Percentiles rank a stretch among this genome's conserved stretches.
Evolutionary conservation across 768 basidiomycete genomes (phyloP).

Genomic region (Lentinula sp.): DNA sequence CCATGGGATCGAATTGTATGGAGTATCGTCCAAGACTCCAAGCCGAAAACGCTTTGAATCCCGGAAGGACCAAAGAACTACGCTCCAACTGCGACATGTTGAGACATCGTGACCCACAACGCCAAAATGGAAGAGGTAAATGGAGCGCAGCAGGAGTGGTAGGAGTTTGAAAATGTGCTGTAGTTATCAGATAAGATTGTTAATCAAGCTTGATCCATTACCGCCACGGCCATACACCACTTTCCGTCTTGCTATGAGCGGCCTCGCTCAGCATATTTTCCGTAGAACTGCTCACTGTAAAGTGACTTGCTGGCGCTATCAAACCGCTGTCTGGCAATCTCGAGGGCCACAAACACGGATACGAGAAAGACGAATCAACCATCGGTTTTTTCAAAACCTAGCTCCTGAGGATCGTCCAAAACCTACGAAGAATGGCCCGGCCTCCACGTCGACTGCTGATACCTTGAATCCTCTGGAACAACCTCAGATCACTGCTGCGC

Average conservation of each 20-base stretch:
- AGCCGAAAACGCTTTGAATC: neutral
- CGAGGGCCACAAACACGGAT: neutral
- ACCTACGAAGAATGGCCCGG: neutral
- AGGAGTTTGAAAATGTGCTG: too few species aligned
- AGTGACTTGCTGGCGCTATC: neutral
- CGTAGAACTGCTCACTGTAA: neutral
- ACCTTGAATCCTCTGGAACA: neutral
- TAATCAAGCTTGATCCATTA: neutral
- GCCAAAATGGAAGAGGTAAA: too few species aligned
- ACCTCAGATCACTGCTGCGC: neutral
- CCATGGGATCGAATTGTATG: neutral
- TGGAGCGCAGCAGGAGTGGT: too few species aligned
- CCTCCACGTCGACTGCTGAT: neutral
- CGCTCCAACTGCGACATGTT: neutral
- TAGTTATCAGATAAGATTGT: neutral
- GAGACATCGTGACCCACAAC: neutral
- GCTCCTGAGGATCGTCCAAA: neutral
- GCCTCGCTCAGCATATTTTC: neutral
- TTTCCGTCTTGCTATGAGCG: neutral
- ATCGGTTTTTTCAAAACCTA: neutral
- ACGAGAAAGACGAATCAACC: neutral
- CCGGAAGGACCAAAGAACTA: neutral
- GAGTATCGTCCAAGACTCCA: neutral
- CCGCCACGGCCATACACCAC: neutral
- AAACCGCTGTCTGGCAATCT: neutral